phyloP scores from a whole-genome alignment of 495 filamentous ascomycete genomes.

The Hypoxylon cercidicola region DNA sequence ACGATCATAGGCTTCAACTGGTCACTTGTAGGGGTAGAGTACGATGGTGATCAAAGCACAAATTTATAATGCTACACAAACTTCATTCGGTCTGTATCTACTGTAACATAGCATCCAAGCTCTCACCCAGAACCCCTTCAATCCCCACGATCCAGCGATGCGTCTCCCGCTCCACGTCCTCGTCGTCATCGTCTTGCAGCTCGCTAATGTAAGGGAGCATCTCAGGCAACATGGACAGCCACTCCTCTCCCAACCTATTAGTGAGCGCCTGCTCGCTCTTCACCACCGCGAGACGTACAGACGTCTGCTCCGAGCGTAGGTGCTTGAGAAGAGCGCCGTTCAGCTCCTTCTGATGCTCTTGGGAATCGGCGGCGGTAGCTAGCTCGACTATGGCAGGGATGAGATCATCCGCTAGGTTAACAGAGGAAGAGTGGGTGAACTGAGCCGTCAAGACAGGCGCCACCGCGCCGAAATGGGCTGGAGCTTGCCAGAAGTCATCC shows the following conservation, averaged over 20 bases:
- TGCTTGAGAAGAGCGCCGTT: conserved; percentile 79
- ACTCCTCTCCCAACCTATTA: conserved; percentile 84
- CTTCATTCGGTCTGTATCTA: conserved; percentile 46
- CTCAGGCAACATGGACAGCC: conserved; percentile 88
- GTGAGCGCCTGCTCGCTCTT: conserved; percentile 82
- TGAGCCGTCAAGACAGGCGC: conserved; percentile 74
- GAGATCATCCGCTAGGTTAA: conserved; percentile 53
- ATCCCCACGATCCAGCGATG: conserved; percentile 87
- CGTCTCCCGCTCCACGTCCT: conserved; percentile 87
- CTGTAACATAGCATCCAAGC: conserved; percentile 88
- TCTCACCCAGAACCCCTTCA: conserved; percentile 86
- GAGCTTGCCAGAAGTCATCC: conserved; percentile 88
- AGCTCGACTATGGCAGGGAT: conserved; percentile 76
- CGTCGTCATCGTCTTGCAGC: conserved; percentile 94
- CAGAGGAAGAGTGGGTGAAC: conserved; percentile 65
- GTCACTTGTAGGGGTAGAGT: too few relatives aligned
- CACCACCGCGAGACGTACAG: conserved; percentile 78
- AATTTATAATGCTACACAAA: too few relatives aligned
- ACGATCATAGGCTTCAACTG: too few relatives aligned
- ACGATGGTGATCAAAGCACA: too few relatives aligned
- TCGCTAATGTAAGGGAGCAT: conserved; percentile 96
- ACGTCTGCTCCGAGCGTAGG: conserved; percentile 73
- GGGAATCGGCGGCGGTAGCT: conserved; percentile 78
- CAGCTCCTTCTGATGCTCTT: conserved; percentile 88
- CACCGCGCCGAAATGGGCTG: conserved; percentile 80